Base-by-base conservation (phyloP, 2,329 filamentous ascomycete genomes). In the Pseudogymnoascus sp. region DNA sequence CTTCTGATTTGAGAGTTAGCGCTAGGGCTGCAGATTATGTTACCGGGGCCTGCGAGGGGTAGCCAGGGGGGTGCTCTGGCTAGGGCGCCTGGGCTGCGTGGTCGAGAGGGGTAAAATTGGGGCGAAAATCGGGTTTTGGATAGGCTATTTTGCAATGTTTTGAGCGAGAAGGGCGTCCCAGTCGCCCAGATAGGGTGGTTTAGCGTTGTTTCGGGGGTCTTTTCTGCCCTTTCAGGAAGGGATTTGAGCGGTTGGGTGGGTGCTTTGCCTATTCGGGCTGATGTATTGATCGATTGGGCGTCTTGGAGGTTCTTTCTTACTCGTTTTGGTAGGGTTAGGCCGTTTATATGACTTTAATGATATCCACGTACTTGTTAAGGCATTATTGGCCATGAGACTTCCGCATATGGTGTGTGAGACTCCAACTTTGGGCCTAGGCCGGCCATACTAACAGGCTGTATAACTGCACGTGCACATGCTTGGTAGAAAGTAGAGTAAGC, bases 1-100 rank as follows among this genome's bases (percentile, higher is more conserved):
- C 49, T 14, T 55, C 49, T 55, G 49, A 55, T 55, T 55, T 55
- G 49, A 55, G 49, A 55, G 49, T 55, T 55, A 55, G 49, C 49
- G 49, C 49, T 55, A 55, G 49, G 49, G 49, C 49, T 55, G 49
- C 49, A 55, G 49, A 6, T 55, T 14, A 9, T 55, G 28, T 16
- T 55, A 55, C 28, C 28, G 16, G 49, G 49, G 49, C 28, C 49
- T 33, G 49, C 28, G 49, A 19, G 49, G 49, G 28, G 49, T 12
- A 11, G 49, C 28, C 49, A 33, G 49, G 49, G 49, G 45, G 25
- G 25, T 19, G 49, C 28, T 55, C 28, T 55, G 9, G 49, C 49
- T 55, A 55, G 49, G 28, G 28, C 49, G 49, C 49, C 49, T 55
- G 28, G 49, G 49, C 28, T 55, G 49, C 28, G 11, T 55, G 49